These are phyloP conservation scores for Salix brachista DNA, from an alignment of 345 rosid genomes.

Conservation along the genomic window DNA sequence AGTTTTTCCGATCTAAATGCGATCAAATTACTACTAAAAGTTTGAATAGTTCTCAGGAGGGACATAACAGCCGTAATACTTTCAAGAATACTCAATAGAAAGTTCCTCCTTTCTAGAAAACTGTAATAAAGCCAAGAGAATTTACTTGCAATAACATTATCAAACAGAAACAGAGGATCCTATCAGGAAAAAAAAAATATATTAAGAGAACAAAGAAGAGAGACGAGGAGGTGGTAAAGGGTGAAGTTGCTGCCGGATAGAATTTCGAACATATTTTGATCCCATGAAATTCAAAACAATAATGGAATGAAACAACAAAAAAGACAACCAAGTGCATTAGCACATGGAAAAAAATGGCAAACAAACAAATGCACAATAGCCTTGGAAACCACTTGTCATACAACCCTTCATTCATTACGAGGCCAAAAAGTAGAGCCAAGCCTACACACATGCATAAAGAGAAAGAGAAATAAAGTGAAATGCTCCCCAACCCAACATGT, in stretches of 20 bases:
- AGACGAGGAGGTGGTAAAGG: neutral
- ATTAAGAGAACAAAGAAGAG: too few relatives aligned
- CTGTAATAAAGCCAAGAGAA: neutral
- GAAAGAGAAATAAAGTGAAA: neutral
- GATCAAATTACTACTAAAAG: neutral
- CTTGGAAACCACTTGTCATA: neutral
- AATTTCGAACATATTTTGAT: neutral
- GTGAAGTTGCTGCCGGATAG: neutral
- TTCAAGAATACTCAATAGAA: neutral
- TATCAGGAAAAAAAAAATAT: neutral
- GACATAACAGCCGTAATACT: neutral
- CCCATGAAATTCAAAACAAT: neutral
- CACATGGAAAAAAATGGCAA: neutral
- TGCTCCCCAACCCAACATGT: neutral
- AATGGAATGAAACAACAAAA: neutral
- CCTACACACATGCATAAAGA: neutral
- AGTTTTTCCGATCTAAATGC: neutral
- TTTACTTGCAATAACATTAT: neutral
- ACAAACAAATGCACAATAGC: neutral
- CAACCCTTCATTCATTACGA: neutral
- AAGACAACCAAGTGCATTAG: neutral
- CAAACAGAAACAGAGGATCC: neutral
- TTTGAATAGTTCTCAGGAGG: neutral
- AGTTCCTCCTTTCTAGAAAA: too few relatives aligned
- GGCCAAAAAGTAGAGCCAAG: neutral